A percentile compares a stretch with the other conserved stretches of the same genome.
phyloP scores from a whole-genome alignment of 805 yeast species.

The Zygotorulaspora sp. region DNA sequence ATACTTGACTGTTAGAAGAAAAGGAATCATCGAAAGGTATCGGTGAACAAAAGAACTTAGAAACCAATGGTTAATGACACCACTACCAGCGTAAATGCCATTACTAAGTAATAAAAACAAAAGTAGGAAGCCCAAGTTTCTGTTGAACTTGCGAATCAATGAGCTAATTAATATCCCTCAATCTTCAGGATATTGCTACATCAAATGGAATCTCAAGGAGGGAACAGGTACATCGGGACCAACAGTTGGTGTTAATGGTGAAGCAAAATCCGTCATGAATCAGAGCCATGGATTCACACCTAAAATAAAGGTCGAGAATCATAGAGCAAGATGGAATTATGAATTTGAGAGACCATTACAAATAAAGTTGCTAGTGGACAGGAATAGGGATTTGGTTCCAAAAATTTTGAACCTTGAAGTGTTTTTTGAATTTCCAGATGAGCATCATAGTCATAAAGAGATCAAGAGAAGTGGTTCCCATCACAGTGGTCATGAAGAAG shows the following conservation, averaged over 20 bases:
- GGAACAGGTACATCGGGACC: conserved; percentile 29
- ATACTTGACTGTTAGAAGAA: neutral
- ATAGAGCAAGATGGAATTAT: conserved; percentile 49
- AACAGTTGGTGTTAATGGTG: conserved; percentile 15
- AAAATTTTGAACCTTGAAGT: conserved; percentile 42
- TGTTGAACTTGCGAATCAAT: conserved; percentile 51
- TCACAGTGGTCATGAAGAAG: neutral
- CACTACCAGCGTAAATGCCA: no score
- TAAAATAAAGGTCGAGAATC: conserved; percentile 43
- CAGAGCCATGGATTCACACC: conserved; percentile 41
- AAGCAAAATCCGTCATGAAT: conserved; percentile 30
- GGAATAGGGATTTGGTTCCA: conserved; percentile 34
- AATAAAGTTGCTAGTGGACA: conserved; percentile 41
- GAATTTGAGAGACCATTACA: conserved; percentile 34
- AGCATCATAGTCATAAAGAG: conserved; percentile 4
- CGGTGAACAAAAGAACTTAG: no score
- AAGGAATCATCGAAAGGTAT: neutral
- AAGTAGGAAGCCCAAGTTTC: conserved; percentile 54
- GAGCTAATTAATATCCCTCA: conserved; percentile 86
- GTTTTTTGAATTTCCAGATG: conserved; percentile 36
- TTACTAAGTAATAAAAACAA: conserved; percentile 21
- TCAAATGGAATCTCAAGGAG: conserved; percentile 60
- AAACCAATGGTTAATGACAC: no score
- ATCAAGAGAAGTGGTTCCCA: conserved; percentile 2
- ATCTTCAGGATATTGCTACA: conserved; percentile 59